Evolutionary conservation across 768 basidiomycete species (phyloP), one percentile per base, ranked within the genome.

Genomic region (Leucosporidium creatinivorum): DNA sequence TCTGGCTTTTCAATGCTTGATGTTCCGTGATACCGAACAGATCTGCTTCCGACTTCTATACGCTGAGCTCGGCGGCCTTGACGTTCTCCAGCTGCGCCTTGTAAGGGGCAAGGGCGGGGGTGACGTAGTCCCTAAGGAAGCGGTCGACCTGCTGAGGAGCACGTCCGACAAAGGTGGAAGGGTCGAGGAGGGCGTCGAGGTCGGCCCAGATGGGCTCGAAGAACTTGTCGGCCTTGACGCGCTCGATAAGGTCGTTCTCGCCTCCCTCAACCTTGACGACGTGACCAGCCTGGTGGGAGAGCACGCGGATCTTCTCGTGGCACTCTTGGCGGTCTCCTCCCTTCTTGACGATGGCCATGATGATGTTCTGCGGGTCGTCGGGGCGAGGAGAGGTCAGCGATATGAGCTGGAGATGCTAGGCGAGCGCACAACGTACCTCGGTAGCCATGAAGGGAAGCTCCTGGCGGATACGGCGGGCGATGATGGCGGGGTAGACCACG

Each of bases 381-480:
- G 5, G 5, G 33, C 1, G 10, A 21, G 31, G 2, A 4, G 33
- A 23, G 1, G 36, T 59, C 17, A 60, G 50, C 10, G 26, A 28
- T n/a, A 1, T 0, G 55, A 33, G 33, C 4, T 23, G 13, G 31
- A 55, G 3, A 3, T 0, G 23, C 2, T 3, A 47, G 28, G 54
- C 3, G 79, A 10, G 33, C 33, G 33, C 4, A 10, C 33, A 4
- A 33, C 33, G 10, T 10, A 33, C 33, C 33, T 99, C 96, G 2
- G 96, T 99, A 6, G 94, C 93, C 96, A 99, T 98, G 84, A 98
- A 98, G 1, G 96, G 96, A 44, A 99, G 83, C 78, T 99, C 96
- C 78, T 97, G 91, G 4, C 86, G 79, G 78, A 99, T 93, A 48
- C 91, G 86, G 51, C 92, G 85, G 15, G 84, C 90, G 71, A 99